phyloP scores from a whole-genome alignment of 352 stramenopile species.

The Aphanomyces euteiches region DNA sequence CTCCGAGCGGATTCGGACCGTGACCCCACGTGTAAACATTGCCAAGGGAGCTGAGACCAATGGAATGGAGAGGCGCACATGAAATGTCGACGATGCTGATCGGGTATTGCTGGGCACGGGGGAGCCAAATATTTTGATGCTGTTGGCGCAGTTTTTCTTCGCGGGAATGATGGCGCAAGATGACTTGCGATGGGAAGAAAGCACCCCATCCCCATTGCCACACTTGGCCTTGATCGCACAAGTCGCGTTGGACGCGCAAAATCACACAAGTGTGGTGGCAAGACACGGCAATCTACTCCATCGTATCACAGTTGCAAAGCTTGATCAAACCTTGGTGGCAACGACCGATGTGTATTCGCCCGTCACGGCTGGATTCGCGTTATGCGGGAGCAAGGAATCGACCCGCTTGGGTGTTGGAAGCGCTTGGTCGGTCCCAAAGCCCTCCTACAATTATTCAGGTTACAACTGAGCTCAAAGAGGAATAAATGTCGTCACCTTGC shows the following conservation, averaged over 20 bases:
- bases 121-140: constrained; percentile 48
- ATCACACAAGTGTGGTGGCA: constrained; percentile 73
- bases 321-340: constrained; percentile 9
- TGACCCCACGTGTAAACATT: constrained; percentile 75
- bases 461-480: neutral
- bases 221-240: constrained; percentile 51
- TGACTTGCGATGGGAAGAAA: constrained; percentile 58
- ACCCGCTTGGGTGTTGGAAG: constrained; percentile 54
- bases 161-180: constrained; percentile 22
- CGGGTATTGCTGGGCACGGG: constrained; percentile 47
- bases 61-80: constrained; percentile 75
- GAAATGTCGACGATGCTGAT: constrained; percentile 66
- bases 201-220: constrained; percentile 79
- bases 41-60: constrained; percentile 57
- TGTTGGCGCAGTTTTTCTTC: constrained; percentile 17
- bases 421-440: constrained; percentile 58
- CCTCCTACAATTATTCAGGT: constrained; percentile 36
- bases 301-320: constrained; percentile 20
- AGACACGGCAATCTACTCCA: constrained; percentile 60
- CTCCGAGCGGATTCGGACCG: constrained; percentile 53
- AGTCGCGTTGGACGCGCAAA: constrained; percentile 48
- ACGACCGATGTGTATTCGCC: constrained; percentile 19
- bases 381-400: constrained; percentile 49
- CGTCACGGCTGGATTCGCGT: constrained; percentile 46
- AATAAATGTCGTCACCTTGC: constrained; percentile 36